Evolutionary conservation across 2,329 filamentous ascomycete species (phyloP).

Genomic region (Colletotrichum sp.): DNA sequence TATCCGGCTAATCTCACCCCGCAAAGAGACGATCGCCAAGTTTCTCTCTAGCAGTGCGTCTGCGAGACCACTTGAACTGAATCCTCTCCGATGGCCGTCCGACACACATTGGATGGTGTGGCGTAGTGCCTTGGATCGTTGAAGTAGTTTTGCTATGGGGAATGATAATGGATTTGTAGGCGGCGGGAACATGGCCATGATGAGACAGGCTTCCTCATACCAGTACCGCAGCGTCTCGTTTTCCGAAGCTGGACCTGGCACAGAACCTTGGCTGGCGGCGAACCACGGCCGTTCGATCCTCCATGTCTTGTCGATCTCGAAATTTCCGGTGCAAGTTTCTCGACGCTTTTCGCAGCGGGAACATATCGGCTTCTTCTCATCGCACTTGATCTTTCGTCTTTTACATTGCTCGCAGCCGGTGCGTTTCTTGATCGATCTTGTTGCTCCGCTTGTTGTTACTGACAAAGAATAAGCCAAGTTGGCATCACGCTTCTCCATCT

Average conservation of each 20-base stretch:
- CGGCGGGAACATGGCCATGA: neutral
- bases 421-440: neutral
- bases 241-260: neutral
- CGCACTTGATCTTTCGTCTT: neutral
- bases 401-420: neutral
- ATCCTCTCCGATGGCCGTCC: neutral
- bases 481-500: neutral
- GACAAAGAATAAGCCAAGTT: neutral
- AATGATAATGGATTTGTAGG: neutral
- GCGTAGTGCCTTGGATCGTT: neutral
- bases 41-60: neutral
- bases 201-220: neutral
- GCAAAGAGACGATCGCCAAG: neutral
- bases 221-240: neutral
- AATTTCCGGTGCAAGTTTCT: neutral
- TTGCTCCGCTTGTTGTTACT: neutral
- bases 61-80: neutral
- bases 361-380: neutral
- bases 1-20: neutral
- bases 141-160: neutral
- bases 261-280: neutral
- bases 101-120: neutral
- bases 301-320: neutral
- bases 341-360: neutral
- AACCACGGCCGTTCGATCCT: neutral